A percentile compares a stretch with the other conserved stretches of the same genome.
phyloP scores from a whole-genome alignment of 2,329 filamentous ascomycete genomes.

The Colletotrichum simmondsii region DNA sequence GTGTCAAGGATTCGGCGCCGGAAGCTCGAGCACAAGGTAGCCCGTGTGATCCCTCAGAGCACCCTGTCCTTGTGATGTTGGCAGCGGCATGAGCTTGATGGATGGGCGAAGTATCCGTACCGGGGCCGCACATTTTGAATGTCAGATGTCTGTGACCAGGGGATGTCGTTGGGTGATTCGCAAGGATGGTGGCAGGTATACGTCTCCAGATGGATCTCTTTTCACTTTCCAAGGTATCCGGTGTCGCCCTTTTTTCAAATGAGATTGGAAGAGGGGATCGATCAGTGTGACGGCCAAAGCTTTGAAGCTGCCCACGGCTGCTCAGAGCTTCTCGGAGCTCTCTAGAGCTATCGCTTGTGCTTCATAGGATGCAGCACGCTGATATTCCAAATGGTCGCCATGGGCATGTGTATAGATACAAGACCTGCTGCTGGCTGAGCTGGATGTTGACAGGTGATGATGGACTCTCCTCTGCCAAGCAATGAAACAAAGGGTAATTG shows the following conservation, averaged over 20 bases:
- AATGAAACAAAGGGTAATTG: slow-evolving; percentile 15
- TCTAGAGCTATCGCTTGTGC: no score
- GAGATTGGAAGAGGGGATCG: slow-evolving; percentile 19
- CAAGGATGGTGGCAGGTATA: slow-evolving; percentile 4
- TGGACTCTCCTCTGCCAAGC: background rate
- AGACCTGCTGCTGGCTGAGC: background rate
- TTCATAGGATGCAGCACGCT: background rate
- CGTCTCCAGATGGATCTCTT: background rate
- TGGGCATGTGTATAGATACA: background rate
- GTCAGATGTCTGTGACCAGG: slow-evolving; percentile 22
- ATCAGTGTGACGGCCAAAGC: background rate
- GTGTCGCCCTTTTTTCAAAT: background rate
- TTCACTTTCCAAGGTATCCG: slow-evolving; percentile 8
- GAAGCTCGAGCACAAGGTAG: background rate
- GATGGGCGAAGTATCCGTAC: background rate
- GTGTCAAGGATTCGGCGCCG: slow-evolving; percentile 11
- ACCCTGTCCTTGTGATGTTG: background rate
- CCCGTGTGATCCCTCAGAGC: background rate
- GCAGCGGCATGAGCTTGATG: background rate
- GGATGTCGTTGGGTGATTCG: background rate
- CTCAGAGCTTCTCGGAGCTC: background rate
- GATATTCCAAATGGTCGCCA: slow-evolving; percentile 14
- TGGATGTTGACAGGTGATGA: background rate
- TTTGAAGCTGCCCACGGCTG: background rate
- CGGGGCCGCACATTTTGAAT: slow-evolving; percentile 1